Evolutionary conservation across 495 filamentous ascomycete genomes (phyloP), one percentile per base, ranked within the genome.

Genomic region (Aspergillus asperescens): DNA sequence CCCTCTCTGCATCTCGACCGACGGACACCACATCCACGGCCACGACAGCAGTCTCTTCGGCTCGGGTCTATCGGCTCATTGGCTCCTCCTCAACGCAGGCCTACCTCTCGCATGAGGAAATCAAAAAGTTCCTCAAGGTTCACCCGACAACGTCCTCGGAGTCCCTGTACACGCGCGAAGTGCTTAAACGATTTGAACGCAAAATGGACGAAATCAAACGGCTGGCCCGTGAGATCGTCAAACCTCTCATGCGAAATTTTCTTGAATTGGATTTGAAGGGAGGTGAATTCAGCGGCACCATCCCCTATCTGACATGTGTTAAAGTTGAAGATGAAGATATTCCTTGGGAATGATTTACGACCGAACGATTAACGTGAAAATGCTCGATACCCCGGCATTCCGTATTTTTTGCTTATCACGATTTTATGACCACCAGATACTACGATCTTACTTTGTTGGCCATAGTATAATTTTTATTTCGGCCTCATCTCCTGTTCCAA

Each of bases 181-280:
- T 83, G 18, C 62, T 95, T 24, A 82, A 86, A 52, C 77, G 82
- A 41, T 94, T 95, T 54, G 90, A 95, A 74, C 81, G 85, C 64
- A 77, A 87, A 32, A 79, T 95, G 60, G 90, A 95, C 38, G 90
- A 95, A 69, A 73, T 95, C 16, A 96, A 95, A 68, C 76, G 77
- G 37, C 74, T 89, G 60, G 90, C 90, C 22, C 78, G 84, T 24
- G 89, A 94, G 56, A 79, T 84, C 23, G 89, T 94, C n/a, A 83
- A 84, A 47, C 89, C 90, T 22, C 68, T 96, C 18, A 92, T 92
- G 87, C 80, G 86, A 22, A 89, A 84, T 59, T 88, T 84, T 45
- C 73, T 92, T 16, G 89, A 93, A 64, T 66, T 91, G 45, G 89
- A 95, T 64, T 49, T 82, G 39, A 79, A 78, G 37, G 62, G 69